A percentile compares a stretch with the other conserved stretches of the same genome.
These are phyloP conservation scores for Wickerhamomyces sp. DNA, from an alignment of 1,139 yeast genomes.

Conservation along the genomic window DNA sequence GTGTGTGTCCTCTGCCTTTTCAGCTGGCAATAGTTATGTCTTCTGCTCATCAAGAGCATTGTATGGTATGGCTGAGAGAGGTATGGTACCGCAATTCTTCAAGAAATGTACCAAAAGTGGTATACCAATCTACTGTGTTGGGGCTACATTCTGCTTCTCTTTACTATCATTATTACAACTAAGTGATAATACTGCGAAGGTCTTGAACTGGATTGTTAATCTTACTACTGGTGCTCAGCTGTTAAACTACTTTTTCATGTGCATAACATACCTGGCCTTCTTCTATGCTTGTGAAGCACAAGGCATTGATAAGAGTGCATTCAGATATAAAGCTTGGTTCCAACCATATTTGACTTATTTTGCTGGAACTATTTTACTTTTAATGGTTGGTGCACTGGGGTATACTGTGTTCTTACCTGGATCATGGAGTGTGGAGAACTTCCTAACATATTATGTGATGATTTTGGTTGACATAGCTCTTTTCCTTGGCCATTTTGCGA, in stretches of 20 bases:
- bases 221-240: constrained; percentile 49
- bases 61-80: constrained; percentile 46
- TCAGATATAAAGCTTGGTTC: constrained; percentile 32
- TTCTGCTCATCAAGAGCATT: constrained; percentile 45
- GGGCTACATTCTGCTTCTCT: constrained; percentile 39
- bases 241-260: constrained; percentile 43
- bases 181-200: constrained; percentile 34
- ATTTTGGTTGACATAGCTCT: constrained; percentile 56
- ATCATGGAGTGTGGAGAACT: constrained; percentile 49
- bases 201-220: constrained; percentile 44
- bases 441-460: constrained; percentile 31
- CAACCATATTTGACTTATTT: constrained; percentile 2
- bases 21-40: constrained; percentile 59
- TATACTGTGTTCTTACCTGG: constrained; percentile 61
- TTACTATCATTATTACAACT: constrained; percentile 34
- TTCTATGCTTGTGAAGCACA: constrained; percentile 41
- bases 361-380: background rate
- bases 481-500: constrained; percentile 48
- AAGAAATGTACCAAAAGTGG: constrained; percentile 39
- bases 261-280: constrained; percentile 41
- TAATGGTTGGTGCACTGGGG: constrained; percentile 58
- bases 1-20: constrained; percentile 49
- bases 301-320: constrained; percentile 31
- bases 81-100: constrained; percentile 48
- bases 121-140: constrained; percentile 45